Evolutionary conservation across 2,329 filamentous ascomycete species (phyloP), one percentile per base, ranked within the genome.

Genomic region (Xylaria polymorpha): DNA sequence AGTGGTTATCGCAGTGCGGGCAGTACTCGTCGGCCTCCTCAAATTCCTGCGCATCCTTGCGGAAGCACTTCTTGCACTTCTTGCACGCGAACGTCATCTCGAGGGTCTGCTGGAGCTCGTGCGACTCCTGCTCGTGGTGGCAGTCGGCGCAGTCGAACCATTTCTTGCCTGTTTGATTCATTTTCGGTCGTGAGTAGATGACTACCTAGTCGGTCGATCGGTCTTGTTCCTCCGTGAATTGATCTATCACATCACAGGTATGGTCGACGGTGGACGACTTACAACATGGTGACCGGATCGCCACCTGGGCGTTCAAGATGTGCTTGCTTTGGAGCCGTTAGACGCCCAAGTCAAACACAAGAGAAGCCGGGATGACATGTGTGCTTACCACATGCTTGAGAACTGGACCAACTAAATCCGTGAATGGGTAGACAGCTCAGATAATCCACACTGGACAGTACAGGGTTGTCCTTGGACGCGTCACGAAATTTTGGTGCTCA

Each of bases 141-240:
- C 96, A 99, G 80, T 98, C 92, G 73, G 93, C 92, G 83, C 96
- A 99, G 85, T 99, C 96, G 84, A 98, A 99, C 97, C 97, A 99
- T 85, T 97, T 98, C 70, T 90, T 88, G 85, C 93, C 93, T 95
- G 76, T 43, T 43, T 55, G 29, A 39, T 25, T 41, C 25, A 15
- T n/a, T 22, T 32, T 12, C 5, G 3, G 14, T 39, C 29, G 57
- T 72, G 46, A 73, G 67, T 48, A 66, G 20, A 32, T 50, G 25
- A 35, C 59, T 29, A 2, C 18, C 8, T 20, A 5, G 22, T 55
- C 25, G 56, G 55, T 20, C 7, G 32, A 44, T 25, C 50, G 44
- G 61, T 25, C 7, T 14, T 4, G 18, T 35, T 12, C 12, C 37
- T 37, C 46, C 61, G 15, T 35, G 12, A 25, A 37, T 51, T 22